Base-by-base conservation (phyloP, 2,329 filamentous ascomycete species). In the Dryadomyces quercivorus region DNA sequence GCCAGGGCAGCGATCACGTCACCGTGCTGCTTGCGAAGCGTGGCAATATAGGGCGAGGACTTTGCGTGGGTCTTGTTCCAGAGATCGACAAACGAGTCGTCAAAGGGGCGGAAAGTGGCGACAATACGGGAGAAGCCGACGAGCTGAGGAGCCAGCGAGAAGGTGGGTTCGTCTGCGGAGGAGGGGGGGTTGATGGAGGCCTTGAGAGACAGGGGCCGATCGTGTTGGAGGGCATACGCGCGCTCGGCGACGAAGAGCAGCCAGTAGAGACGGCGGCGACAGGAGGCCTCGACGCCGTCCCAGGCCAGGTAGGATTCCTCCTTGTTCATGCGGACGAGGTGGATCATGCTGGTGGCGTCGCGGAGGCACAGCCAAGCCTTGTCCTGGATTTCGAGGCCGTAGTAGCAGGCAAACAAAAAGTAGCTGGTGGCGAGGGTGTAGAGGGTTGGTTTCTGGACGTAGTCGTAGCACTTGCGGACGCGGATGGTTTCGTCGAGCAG, bases 341-440 rank as follows among this genome's bases (percentile, higher is more conserved):
- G 75, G 31, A 78, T 75, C 66, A 92, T 73, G 6, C 86, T 90
- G 1, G 82, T 84, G 6, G 85, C 85, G 67, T 93, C 87, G 26
- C 86, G 81, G 10, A 92, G 72, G 64, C 88, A 82, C 63, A 83
- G 90, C 86, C 87, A 92, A 1, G 86, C 86, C 65, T 83, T 82
- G 58, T 86, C 82, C 65, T 90, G 85, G 65, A 83, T 75, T 58
- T 89, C 85, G 49, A 88, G 70, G 42, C 81, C 84, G 57, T 85
- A 84, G 65, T 85, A 81, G 56, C 83, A 84, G 42, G 80, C 84
- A 61, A 88, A 90, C 26, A 92, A 66, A 65, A 92, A 90, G 67
- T 87, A 89, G 53, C 84, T 89, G n/a, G 85, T 88, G 56, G 83
- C 80, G 13, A 88, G 66, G 47, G 72, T 77, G 61, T 81, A 80